Percentiles rank a stretch among this genome's conserved stretches.
Evolutionary conservation across 2,329 filamentous ascomycete genomes (phyloP).

Genomic region (Colletotrichum sp.): DNA sequence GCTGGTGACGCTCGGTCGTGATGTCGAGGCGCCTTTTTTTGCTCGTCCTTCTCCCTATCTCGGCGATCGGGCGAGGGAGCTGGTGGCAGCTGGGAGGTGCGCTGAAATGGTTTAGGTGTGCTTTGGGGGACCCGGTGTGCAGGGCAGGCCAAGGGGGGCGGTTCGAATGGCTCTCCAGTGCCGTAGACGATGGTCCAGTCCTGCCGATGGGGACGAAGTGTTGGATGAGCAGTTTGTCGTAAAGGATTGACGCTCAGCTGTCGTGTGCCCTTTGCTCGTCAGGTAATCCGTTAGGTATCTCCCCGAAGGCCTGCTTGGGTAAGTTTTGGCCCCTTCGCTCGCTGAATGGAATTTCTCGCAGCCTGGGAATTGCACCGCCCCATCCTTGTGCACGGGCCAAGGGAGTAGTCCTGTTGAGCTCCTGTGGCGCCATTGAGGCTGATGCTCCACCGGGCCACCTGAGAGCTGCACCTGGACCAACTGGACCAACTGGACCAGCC

Average conservation of each 20-base stretch:
- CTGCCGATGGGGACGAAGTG: conserved; percentile 1
- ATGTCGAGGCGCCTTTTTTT: conserved; percentile 10
- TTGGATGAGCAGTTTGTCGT: not conserved
- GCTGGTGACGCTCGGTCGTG: conserved; percentile 6
- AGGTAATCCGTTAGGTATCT: not conserved
- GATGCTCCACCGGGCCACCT: not conserved
- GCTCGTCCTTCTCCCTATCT: conserved; percentile 15
- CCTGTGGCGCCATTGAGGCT: conserved; percentile 13
- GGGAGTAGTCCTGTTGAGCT: not conserved
- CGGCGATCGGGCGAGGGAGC: conserved; percentile 18
- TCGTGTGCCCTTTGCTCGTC: conserved; percentile 17
- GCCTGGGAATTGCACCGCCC: conserved; percentile 18
- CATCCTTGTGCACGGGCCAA: conserved; percentile 14
- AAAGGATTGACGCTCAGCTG: conserved; percentile 2
- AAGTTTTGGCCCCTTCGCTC: conserved; percentile 8
- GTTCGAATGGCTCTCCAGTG: not conserved
- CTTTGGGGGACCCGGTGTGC: not conserved
- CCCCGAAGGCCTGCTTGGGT: conserved; percentile 14
- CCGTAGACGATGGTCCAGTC: not conserved
- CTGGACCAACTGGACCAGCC: not conserved
- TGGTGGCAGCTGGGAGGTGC: not conserved
- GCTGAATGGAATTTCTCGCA: conserved; percentile 22
- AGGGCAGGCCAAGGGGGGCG: not conserved
- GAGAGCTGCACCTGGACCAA: not conserved
- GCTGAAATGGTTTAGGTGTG: not conserved